These are phyloP conservation scores for Phlebopus sp. DNA, from an alignment of 1,284 basidiomycete species.

Conservation along the genomic window DNA sequence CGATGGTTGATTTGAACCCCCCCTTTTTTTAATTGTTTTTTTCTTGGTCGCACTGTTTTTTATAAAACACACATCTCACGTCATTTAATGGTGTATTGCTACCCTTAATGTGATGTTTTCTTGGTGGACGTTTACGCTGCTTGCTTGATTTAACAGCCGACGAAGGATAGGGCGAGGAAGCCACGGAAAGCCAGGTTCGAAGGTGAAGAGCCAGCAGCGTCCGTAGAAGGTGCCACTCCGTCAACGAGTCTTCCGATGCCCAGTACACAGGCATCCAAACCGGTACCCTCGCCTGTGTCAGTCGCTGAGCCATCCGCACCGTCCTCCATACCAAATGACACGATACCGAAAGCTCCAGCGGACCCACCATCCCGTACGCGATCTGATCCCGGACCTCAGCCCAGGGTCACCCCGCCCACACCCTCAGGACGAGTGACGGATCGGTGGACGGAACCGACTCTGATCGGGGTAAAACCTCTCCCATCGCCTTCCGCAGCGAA, in stretches of 20 bases:
- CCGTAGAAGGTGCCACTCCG: background rate
- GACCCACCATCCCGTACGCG: slow-evolving; percentile 1
- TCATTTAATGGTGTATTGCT: slow-evolving; percentile 34
- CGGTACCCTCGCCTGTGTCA: background rate
- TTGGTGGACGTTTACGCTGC: slow-evolving; percentile 29
- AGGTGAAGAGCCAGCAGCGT: slow-evolving; percentile 11
- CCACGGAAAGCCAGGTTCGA: slow-evolving; percentile 48
- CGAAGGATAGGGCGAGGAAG: slow-evolving; percentile 64
- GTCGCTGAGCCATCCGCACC: slow-evolving; percentile 1
- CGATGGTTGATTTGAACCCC: slow-evolving; percentile 31
- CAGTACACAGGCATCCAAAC: background rate
- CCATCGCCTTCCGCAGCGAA: slow-evolving; percentile 1
- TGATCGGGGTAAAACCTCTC: slow-evolving; percentile 34
- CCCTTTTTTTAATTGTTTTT: slow-evolving; percentile 22
- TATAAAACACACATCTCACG: slow-evolving; percentile 27
- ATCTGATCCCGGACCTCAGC: background rate
- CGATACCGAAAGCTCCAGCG: background rate
- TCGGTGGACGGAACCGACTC: slow-evolving; percentile 32
- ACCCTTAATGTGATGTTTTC: slow-evolving; percentile 28
- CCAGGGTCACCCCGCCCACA: slow-evolving; percentile 7
- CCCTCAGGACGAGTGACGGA: slow-evolving; percentile 24
- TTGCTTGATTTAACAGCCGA: slow-evolving; percentile 49
- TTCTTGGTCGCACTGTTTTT: slow-evolving; percentile 25
- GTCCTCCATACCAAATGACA: slow-evolving; percentile 2
- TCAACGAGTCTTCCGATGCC: background rate